phyloP scores from a whole-genome alignment of 169 alveolate species.

The Cryptosporidium andersoni region DNA sequence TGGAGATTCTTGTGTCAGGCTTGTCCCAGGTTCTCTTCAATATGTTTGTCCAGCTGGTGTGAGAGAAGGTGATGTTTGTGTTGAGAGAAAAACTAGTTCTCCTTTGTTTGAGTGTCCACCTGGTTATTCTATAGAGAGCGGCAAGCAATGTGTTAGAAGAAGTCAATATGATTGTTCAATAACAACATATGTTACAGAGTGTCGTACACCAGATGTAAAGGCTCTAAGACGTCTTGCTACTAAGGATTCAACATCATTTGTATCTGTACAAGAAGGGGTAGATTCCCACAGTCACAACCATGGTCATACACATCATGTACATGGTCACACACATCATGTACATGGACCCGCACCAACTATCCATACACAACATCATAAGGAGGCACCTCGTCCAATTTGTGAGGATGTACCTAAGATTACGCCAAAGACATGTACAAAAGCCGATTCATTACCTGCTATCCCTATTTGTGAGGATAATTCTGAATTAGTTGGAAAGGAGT shows the following conservation, averaged over 20 bases:
- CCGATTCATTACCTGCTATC: slow-evolving; percentile 69
- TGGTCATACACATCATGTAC: slow-evolving; percentile 29
- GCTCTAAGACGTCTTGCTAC: slow-evolving; percentile 59
- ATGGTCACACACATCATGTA: slow-evolving; percentile 17
- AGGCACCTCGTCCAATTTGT: slow-evolving; percentile 66
- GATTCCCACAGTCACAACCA: slow-evolving; percentile 48
- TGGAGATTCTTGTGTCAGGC: slow-evolving; percentile 67
- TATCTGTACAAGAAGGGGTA: slow-evolving; percentile 12
- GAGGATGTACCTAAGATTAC: slow-evolving; percentile 70
- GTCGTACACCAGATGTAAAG: slow-evolving; percentile 55
- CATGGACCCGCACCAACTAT: slow-evolving; percentile 20
- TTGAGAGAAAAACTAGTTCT: slow-evolving; percentile 62
- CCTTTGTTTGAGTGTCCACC: slow-evolving; percentile 69
- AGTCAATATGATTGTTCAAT: slow-evolving; percentile 70
- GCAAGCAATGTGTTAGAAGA: slow-evolving; percentile 68
- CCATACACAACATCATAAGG: slow-evolving; percentile 68
- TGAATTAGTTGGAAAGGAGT: slow-evolving; percentile 56
- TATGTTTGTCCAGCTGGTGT: slow-evolving; percentile 59
- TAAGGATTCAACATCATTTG: slow-evolving; percentile 32
- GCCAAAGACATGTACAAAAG: slow-evolving; percentile 65
- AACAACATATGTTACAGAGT: slow-evolving; percentile 68
- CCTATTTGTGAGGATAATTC: slow-evolving; percentile 66
- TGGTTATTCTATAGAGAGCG: slow-evolving; percentile 70
- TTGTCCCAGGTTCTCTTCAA: slow-evolving; percentile 68
- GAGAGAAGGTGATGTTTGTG: slow-evolving; percentile 68